Base-by-base conservation (phyloP, 176 grass and related monocot genomes). In the Ensete ventricosum region DNA sequence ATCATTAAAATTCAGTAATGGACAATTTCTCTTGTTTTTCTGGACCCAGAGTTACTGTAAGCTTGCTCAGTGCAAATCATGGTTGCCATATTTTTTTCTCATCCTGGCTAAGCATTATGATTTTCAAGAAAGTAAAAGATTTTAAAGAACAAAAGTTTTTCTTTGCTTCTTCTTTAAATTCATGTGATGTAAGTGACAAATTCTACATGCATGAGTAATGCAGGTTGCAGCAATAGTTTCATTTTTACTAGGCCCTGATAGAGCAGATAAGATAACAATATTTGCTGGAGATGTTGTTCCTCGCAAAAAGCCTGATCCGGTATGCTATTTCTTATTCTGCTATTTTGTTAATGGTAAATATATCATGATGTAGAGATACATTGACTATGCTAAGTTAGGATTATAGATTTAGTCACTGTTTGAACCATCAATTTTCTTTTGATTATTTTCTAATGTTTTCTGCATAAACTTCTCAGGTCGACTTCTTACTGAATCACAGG, bases 201-300 rank as follows among this genome's bases (percentile, higher is more conserved):
- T 59, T 83, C 53, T 65, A 64, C 53, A 55, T 24, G 66, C 73
- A 21, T 25, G 72, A 62, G 73, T 17, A 26, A 62, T 85, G 67
- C 85, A 97, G 93, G 93, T 97, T 83, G 86, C 90, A 25, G 87
- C 93, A 76, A 97, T 97, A 90, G 90, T 97, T 43, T 90, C 93
- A 34, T 88, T 73, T 74, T 84, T 97, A 79, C 81, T 97, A 62
- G 93, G 93, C 23, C 82, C 85, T 60, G 82, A 91, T 22, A 72
- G 84, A 87, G 85, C 90, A 82, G 83, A 90, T 68, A 97, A 91
- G 75, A 97, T 97, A 83, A 89, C 78, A 64, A 93, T 97, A 81
- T 97, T 97, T 81, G 93, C 93, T 83, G 93, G 93, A 50, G 93
- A 97, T 82, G 90, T 97, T 71, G 93, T 97, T 85, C 90, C 90